Percentiles rank a stretch among this genome's conserved stretches.
phyloP scores from a whole-genome alignment of 73 alveolate species.

The Halteria grandinella region DNA sequence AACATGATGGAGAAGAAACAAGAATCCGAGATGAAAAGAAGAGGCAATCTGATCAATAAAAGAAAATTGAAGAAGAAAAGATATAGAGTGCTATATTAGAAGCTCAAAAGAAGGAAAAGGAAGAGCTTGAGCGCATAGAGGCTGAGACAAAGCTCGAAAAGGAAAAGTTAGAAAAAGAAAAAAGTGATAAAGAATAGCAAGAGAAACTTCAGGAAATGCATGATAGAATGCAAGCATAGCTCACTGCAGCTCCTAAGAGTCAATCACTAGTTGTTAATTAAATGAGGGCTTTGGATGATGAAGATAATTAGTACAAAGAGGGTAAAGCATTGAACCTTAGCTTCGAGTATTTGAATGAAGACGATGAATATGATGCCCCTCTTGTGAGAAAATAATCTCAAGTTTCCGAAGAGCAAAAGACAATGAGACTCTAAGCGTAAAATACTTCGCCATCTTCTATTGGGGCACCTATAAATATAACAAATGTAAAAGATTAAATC shows the following conservation, averaged over 20 bases:
- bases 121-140: conserved; percentile 15
- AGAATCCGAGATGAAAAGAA: conserved; percentile 40
- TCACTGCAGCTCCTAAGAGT: not conserved
- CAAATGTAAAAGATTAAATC: too few species aligned
- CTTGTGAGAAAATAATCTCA: too few species aligned
- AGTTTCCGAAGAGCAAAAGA: too few species aligned
- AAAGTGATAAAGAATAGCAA: conserved; percentile 5
- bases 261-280: conserved; percentile 22
- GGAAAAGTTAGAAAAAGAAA: conserved; percentile 16
- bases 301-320: too few species aligned
- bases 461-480: too few species aligned
- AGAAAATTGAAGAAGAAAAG: conserved; percentile 47
- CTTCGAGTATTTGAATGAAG: too few species aligned
- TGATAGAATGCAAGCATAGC: not conserved
- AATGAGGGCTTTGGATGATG: too few species aligned
- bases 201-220: not conserved
- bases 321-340: too few species aligned
- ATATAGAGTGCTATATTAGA: conserved; percentile 30
- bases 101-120: conserved; percentile 39
- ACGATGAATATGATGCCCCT: too few species aligned
- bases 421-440: too few species aligned
- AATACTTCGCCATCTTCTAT: too few species aligned
- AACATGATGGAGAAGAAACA: conserved; percentile 11
- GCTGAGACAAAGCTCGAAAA: conserved; percentile 24
- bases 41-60: conserved; percentile 36